Evolutionary conservation across 176 grass and related monocot genomes (phyloP).

Genomic region (Eremochloa ophiuroides): DNA sequence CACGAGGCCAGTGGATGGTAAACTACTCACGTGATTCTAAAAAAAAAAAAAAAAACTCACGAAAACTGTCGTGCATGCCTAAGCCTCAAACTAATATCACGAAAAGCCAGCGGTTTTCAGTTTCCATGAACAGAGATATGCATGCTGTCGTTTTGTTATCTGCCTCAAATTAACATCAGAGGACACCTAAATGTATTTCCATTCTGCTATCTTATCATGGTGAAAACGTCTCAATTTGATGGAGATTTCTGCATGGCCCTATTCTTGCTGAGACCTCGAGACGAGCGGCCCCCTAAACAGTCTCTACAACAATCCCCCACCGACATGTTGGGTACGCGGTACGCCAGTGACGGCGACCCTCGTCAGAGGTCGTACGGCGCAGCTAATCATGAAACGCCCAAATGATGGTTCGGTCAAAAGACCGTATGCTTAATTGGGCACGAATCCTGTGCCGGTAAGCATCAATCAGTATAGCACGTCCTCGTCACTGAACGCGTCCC

Average conservation of each 20-base stretch:
- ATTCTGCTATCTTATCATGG: no score
- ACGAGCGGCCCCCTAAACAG: background rate
- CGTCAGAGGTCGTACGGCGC: background rate
- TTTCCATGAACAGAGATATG: no score
- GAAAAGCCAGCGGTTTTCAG: no score
- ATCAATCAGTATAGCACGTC: background rate
- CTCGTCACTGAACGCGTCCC: background rate
- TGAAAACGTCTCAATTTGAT: background rate
- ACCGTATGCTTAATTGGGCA: background rate
- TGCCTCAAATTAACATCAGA: background rate
- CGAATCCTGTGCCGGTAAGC: conserved; percentile 23
- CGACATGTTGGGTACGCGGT: conserved; percentile 6
- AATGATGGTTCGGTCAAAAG: conserved; percentile 22
- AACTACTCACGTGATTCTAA: background rate
- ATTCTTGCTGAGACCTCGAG: background rate
- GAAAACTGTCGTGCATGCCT: background rate
- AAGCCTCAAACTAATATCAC: no score
- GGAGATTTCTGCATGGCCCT: background rate
- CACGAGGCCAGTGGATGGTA: background rate
- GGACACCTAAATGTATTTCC: background rate
- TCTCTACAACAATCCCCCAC: conserved; percentile 1
- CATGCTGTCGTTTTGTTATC: background rate
- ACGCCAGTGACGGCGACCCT: background rate
- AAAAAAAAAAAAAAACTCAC: no score
- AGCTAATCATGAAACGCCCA: background rate